phyloP scores from a whole-genome alignment of 495 filamentous ascomycete species.

The Trichoderma virens region DNA sequence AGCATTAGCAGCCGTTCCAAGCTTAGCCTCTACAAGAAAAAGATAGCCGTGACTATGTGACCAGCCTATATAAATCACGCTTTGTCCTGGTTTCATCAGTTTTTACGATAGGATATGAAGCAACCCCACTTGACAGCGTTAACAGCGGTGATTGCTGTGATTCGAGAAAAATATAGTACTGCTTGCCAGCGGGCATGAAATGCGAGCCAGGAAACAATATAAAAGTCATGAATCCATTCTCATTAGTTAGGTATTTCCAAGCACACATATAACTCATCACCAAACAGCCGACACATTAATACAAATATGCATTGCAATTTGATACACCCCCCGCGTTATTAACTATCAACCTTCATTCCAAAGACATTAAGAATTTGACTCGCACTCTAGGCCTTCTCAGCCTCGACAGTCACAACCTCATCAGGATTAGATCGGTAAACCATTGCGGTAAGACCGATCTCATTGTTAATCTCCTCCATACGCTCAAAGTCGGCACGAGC shows the following conservation, averaged over 20 bases:
- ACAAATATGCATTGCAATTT: neutral
- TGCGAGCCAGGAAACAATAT: neutral
- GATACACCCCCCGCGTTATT: neutral
- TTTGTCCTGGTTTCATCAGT: neutral
- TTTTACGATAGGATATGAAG: neutral
- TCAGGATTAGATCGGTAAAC: slow-evolving; percentile 14
- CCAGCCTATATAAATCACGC: neutral
- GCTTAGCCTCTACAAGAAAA: neutral
- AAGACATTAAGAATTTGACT: neutral
- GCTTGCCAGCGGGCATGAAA: neutral
- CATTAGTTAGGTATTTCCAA: too few species aligned
- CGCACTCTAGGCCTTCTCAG: slow-evolving; percentile 9
- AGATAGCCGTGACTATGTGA: neutral
- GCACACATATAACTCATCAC: too few species aligned
- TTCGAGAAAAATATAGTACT: neutral
- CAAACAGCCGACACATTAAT: neutral
- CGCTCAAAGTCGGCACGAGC: slow-evolving; percentile 64
- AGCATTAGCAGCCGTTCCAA: neutral
- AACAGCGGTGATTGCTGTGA: neutral
- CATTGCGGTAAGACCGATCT: slow-evolving; percentile 53
- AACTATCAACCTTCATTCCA: neutral
- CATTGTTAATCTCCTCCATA: slow-evolving; percentile 64
- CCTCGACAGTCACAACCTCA: slow-evolving; percentile 15
- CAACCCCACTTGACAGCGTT: neutral
- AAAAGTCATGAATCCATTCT: too few species aligned